Base-by-base conservation (phyloP, 176 grass and related monocot genomes). In the Triticum monococcum region DNA sequence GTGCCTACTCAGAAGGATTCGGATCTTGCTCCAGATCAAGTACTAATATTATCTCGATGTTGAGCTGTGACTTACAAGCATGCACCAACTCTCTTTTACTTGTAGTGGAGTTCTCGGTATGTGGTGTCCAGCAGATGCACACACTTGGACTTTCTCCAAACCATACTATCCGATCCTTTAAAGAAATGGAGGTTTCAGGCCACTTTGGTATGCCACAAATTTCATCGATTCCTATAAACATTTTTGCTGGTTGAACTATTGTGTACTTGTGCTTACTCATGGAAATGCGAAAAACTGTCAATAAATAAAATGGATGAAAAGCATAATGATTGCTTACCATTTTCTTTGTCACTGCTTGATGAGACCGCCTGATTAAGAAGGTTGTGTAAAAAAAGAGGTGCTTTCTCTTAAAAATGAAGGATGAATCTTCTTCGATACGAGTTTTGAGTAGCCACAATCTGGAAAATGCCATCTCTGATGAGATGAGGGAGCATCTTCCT, bases 401-500 rank as follows among this genome's bases (percentile, higher is more conserved):
- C 3, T 9, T 13, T 52, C 46, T 50, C 72, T 54, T 52, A 3
- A 41, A 82, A 41, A 65, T 38, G 50, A 2, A 90, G 28, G 65
- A 3, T 1, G 65, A 23, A 70, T 86, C 82, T 83, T 82, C 32
- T 77, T 79, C 4, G 4, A 45, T 83, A 23, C 65, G 26, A 33
- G 79, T 66, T 45, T 45, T 30, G 26, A 23, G 56, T 32, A 26
- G 46, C 37, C 28, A 11, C 26, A 73, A 24, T 65, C 30, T 67
- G 28, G 48, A 79, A 22, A 48, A 82, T 79, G 46, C 56, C 43
- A 72, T 63, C 57, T 54, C 31, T 72, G 76, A 64, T 79, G 40
- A 65, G 82, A 81, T 45, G 88, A 77, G 81, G 23, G 31, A 45
- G 68, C 78, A 86, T 79, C 82, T 91, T 88, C 1, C 48, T 31